Conservation (phyloP, 306 rosid genomes). For the Cicer judaicum region DNA sequence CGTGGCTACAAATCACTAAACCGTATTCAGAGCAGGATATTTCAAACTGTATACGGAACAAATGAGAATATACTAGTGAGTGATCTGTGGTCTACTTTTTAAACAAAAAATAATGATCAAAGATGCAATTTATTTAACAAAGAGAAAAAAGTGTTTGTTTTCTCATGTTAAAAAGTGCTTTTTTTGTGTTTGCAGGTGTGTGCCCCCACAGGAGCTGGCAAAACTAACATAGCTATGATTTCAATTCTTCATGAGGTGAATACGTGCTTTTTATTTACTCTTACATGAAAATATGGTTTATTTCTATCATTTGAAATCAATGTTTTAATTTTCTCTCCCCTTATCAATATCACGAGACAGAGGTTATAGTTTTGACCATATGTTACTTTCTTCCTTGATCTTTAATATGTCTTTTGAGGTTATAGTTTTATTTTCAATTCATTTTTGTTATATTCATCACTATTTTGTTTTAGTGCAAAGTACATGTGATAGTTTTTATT, state of each 20-base stretch:
- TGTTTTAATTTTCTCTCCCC: constrained; percentile 26
- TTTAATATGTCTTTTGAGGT: not conserved
- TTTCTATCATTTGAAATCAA: constrained; percentile 17
- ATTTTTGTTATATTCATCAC: not conserved
- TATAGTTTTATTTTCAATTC: constrained; percentile 17
- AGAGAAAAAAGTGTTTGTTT: constrained; percentile 32
- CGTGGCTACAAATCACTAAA: constrained; percentile 85
- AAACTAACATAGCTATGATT: constrained; percentile 97
- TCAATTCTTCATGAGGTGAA: constrained; percentile 94
- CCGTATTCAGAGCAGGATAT: constrained; percentile 94
- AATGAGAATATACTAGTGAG: constrained; percentile 95
- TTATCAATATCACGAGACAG: constrained; percentile 20
- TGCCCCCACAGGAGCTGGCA: constrained; percentile 99
- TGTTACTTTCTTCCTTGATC: constrained; percentile 34
- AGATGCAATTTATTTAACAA: constrained; percentile 2
- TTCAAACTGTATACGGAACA: constrained; percentile 80
- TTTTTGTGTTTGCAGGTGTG: constrained; percentile 74
- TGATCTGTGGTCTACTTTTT: constrained; percentile 36
- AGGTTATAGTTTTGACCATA: not conserved
- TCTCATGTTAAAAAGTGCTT: constrained; percentile 34
- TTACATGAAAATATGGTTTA: constrained; percentile 34
- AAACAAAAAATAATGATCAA: constrained; percentile 16
- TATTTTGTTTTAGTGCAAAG: constrained; percentile 19
- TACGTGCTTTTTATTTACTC: constrained; percentile 34
- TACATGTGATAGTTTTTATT: constrained; percentile 23